Base-by-base conservation (phyloP, 2,329 filamentous ascomycete genomes). In the Colletotrichum navitas region DNA sequence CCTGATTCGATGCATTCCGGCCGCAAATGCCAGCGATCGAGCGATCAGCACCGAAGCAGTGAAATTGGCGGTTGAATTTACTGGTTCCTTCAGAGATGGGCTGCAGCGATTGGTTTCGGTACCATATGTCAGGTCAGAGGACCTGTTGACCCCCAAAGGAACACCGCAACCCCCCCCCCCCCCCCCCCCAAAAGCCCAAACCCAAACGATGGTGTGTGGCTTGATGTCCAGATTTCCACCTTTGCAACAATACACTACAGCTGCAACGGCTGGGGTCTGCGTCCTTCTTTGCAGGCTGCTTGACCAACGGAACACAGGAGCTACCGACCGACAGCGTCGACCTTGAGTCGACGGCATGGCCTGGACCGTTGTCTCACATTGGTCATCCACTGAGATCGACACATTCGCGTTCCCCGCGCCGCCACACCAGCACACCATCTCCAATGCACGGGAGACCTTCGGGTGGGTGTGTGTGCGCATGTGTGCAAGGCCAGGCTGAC, bases 331-430 rank as follows among this genome's bases (percentile, higher is more conserved):
- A 60, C 24, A 24, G 61, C 54, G 49, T 36, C 61, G 18, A 49
- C 7, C 49, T 54, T 24, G n/a, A 52, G 64, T 58, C 47, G 34
- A 52, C 55, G 65, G 29, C 47, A 55, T 72, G 69, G 65, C 34
- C 54, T 63, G 60, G 52, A 58, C 45, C 16, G 36, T 29, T 61
- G 69, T 47, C 54, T 68, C 58, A 67, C 69, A 64, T 69, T 72
- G 69, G 69, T 69, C 69, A 72, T 72, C 66, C 65, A 60, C 52
- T 39, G 29, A 34, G 69, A 69, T 69, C 66, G 54, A 60, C 69
- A 69, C 64, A 39, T 64, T 54, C 21, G 54, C 24, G 54, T 68
- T 68, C 68, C 59, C 65, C 65, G 65, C 68, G 69, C 68, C 65
- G 66, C 69, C 69, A 71, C 69, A 71, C 69, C 69, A 58, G 26